Evolutionary conservation across 768 basidiomycete genomes (phyloP), one percentile per base, ranked within the genome.

Genomic region (Lactarius sp.): DNA sequence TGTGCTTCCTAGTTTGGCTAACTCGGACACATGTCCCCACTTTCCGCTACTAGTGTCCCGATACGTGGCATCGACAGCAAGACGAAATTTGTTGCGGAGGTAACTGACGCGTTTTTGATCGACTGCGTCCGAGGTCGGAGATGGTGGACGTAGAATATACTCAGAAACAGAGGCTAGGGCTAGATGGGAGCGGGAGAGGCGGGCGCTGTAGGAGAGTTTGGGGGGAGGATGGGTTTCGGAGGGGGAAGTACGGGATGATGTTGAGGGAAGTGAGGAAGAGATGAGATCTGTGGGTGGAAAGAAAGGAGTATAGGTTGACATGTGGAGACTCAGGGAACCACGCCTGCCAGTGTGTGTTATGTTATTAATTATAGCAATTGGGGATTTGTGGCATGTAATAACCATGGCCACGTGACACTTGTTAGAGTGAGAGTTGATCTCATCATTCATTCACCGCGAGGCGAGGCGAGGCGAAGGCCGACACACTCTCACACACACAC

Each of bases 11-110:
- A 65, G 50, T 20, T 49, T 65, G 34, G 64, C 64, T 36, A 65
- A n/a, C 39, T 65, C 64, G 13, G 53, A 65, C 4, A 65, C 64
- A 56, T 65, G 64, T 31, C 22, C 58, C 64, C 64, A 65, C 54
- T 60, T 65, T 46, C 64, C 64, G 31, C 50, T 55, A 33, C 64
- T 65, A 13, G 64, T 56, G 20, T 65, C 64, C 27, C 64, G 53
- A 36, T 51, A 60, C 6, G 64, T 27, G 14, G 59, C 49, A 34
- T 55, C 50, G 34, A 65, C 47, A 3, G 64, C 64, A 22, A 46
- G 64, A 9, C 64, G 64, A 52, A 65, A 56, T 36, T 56, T 65
- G 59, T 54, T 54, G 14, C 49, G 64, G 22, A 65, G 54, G 3
- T 51, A 42, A 13, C 4, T 51, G 27, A 60, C 59, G 42, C 49